Conservation (phyloP, 306 rosid genomes). For the Rosa persica region DNA sequence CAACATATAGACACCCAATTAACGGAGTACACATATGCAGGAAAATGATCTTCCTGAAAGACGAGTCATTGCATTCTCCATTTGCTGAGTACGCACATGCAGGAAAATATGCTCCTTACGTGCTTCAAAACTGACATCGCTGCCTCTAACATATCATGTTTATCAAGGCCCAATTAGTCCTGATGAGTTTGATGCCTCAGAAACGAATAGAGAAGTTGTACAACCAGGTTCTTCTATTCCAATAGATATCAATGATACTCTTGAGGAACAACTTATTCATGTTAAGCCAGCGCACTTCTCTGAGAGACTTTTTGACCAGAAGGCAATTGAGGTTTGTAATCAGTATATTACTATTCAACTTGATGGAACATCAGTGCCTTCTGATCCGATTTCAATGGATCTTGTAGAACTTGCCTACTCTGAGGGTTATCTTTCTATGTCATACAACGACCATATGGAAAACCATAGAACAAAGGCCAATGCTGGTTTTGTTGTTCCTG, state of each 20-base stretch:
- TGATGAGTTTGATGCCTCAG: constrained; percentile 40
- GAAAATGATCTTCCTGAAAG: constrained; percentile 44
- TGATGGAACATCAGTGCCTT: constrained; percentile 76
- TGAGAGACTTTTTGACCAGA: constrained; percentile 58
- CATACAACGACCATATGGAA: constrained; percentile 35
- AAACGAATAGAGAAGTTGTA: constrained; percentile 46
- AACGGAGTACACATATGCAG: no score
- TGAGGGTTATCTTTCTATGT: constrained; percentile 77
- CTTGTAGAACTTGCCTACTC: constrained; percentile 82
- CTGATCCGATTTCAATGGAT: constrained; percentile 89
- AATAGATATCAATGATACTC: constrained; percentile 61
- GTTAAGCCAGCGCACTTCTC: constrained; percentile 65
- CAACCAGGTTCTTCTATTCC: constrained; percentile 80
- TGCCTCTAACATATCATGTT: constrained; percentile 61
- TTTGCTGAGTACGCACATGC: constrained; percentile 44
- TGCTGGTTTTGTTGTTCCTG: constrained; percentile 74
- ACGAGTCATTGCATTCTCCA: constrained; percentile 40
- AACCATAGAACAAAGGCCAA: constrained; percentile 34
- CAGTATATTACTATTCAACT: constrained; percentile 78
- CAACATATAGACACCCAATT: neutral
- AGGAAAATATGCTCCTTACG: constrained; percentile 77
- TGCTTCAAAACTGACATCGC: constrained; percentile 85
- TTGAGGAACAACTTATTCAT: constrained; percentile 55
- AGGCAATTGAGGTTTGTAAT: constrained; percentile 60
- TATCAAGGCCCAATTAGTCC: constrained; percentile 47